Base-by-base conservation (phyloP, 768 basidiomycete species). In the Phlebiopsis flavidoalba region DNA sequence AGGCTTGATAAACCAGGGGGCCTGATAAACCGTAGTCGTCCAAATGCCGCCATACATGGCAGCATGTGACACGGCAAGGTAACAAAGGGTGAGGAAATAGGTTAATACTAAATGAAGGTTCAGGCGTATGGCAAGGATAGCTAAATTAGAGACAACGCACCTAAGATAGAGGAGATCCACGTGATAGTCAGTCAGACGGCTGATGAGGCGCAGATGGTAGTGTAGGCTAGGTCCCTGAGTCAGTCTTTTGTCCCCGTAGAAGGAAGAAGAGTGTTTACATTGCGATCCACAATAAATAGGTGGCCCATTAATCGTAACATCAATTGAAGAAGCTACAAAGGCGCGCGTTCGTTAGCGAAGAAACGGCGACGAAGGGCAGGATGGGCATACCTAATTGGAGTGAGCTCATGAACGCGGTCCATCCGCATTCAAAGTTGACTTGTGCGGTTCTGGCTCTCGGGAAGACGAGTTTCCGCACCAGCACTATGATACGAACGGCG, bases 51-150 rank as follows among this genome's bases (percentile, higher is more conserved):
- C 76, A 62, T 80, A 69, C 10, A 66, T 64, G 53, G 66, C 65
- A 24, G 71, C 67, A 64, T 89, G 87, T 2, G 77, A 67, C 64
- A 81, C 69, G 21, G 79, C 68, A 57, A 77, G 69, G 59, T 82
- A 71, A 65, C 80, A 75, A 24, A 89, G 73, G 3, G 76, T 67
- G 64, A 88, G 74, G 65, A 83, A 84, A 65, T 89, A 87, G 10
- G 76, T 67, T 10, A 85, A 64, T 46, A 80, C 83, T 85, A 58
- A 17, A 22, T 5, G 22, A 36, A 21, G 26, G 21, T 15, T 31
- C 6, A 43, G 59, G 49, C 22, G 47, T 47, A 57, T 19, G 24
- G 50, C 19, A 36, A 33, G 3, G n/a, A 19, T 33, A 22, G 14
- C 19, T 31, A 22, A 19, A 17, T 19, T 40, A 22, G 33, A 31